Conservation (phyloP, 768 basidiomycete genomes). For the Botryobasidium botryosum region DNA sequence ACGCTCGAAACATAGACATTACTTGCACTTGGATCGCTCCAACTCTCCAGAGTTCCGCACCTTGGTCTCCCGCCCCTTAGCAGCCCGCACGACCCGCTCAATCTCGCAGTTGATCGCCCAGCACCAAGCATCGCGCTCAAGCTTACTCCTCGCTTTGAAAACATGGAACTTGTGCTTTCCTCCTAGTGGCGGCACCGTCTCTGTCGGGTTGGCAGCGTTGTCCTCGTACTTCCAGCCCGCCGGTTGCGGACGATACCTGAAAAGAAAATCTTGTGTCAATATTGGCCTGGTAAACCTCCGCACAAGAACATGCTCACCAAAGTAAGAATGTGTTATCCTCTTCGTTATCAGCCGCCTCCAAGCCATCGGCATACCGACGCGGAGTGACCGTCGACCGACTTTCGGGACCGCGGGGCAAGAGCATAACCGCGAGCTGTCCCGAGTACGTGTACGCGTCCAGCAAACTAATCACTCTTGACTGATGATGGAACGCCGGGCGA, state of each 20-base stretch:
- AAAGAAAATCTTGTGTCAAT: not conserved
- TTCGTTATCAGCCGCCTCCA: slow-evolving; percentile 72
- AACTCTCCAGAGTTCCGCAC: slow-evolving; percentile 49
- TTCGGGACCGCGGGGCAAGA: slow-evolving; percentile 24
- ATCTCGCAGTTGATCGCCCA: slow-evolving; percentile 87
- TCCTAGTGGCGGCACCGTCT: slow-evolving; percentile 31
- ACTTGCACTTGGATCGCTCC: too few species aligned
- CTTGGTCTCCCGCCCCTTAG: slow-evolving; percentile 44
- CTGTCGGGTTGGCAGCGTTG: not conserved
- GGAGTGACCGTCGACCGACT: slow-evolving; percentile 23
- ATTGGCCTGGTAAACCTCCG: not conserved
- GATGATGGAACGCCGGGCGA: slow-evolving; percentile 38
- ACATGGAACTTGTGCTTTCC: slow-evolving; percentile 44
- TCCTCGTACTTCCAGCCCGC: not conserved
- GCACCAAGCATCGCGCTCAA: slow-evolving; percentile 90
- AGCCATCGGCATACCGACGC: slow-evolving; percentile 74
- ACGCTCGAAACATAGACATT: too few species aligned
- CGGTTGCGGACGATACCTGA: slow-evolving; percentile 13
- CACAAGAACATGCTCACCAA: slow-evolving; percentile 30
- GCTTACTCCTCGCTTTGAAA: slow-evolving; percentile 57
- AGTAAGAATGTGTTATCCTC: slow-evolving; percentile 82
- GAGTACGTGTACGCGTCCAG: slow-evolving; percentile 70
- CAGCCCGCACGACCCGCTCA: slow-evolving; percentile 52
- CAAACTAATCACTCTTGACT: slow-evolving; percentile 39
- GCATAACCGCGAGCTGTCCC: slow-evolving; percentile 62